Conservation (phyloP, 768 basidiomycete species). For the Cyclocybe aegerita region DNA sequence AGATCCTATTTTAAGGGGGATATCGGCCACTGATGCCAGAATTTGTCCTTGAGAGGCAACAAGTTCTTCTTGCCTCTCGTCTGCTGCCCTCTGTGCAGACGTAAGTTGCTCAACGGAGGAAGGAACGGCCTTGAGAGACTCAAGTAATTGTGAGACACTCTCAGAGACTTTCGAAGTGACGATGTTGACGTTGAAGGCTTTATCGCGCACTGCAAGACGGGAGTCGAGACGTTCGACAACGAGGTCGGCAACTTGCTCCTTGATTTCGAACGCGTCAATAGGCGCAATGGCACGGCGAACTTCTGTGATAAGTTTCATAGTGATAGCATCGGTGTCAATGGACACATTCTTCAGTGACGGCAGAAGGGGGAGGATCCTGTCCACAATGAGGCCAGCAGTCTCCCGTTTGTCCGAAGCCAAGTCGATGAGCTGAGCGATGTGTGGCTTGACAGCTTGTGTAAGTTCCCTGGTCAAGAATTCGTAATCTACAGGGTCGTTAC, state of each 20-base stretch:
- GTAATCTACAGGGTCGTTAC: conserved; percentile 73
- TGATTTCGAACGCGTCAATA: conserved; percentile 83
- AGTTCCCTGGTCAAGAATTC: conserved; percentile 73
- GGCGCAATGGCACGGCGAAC: conserved; percentile 71
- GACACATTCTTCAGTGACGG: conserved; percentile 39
- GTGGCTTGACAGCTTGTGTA: conserved; percentile 84
- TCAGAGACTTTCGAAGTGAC: conserved; percentile 58
- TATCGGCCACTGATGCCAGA: conserved; percentile 36
- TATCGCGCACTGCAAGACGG: conserved; percentile 75
- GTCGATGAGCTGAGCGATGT: conserved; percentile 87
- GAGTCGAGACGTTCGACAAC: conserved; percentile 86
- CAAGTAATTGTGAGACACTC: conserved; percentile 37
- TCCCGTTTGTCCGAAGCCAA: conserved; percentile 87
- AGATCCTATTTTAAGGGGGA: conserved; percentile 47
- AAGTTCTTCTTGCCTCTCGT: conserved; percentile 36
- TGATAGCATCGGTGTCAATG: conserved; percentile 56
- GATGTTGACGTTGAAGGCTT: conserved; percentile 60
- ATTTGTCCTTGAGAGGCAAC: conserved; percentile 39
- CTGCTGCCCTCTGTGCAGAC: conserved; percentile 40
- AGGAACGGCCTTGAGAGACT: conserved; percentile 31
- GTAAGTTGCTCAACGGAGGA: conserved; percentile 39
- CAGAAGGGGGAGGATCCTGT: conserved; percentile 66
- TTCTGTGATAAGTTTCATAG: conserved; percentile 62
- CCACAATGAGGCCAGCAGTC: conserved; percentile 79
- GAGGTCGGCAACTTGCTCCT: conserved; percentile 86